Base-by-base conservation (phyloP, 164 flowering plant genomes). In the Vitis rupestris region DNA sequence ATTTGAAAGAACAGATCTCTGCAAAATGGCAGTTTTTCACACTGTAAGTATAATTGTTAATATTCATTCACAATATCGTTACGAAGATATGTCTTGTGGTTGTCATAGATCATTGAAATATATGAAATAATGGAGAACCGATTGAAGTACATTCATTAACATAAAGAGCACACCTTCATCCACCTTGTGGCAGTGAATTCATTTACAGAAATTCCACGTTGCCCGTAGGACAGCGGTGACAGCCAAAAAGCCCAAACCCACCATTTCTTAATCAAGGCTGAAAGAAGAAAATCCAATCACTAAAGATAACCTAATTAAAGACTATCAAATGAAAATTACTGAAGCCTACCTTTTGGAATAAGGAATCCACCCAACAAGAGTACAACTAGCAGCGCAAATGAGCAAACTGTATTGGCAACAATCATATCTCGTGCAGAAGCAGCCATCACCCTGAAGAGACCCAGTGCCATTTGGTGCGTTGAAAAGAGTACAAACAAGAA, bases 201-300 rank as follows among this genome's bases (percentile, higher is more conserved):
- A 73, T 94, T 94, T 27, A 92, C 89, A 59, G 97, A 76, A 74
- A 92, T 82, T 48, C 95, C 95, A 57, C 82, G 78, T 66, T 89
- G 97, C n/a, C 83, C 97, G 76, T 94, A 92, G 48, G 88, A 73
- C 67, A 94, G 78, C 27, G 98, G 98, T 27, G 98, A 94, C 66
- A 94, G 3, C 95, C 97, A 94, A 75, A 73, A 92, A 23, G 75
- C 97, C 97, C 97, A 94, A 12, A 71, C 16, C 97, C 95, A 90
- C 97, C 97, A 90, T 50, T 87, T 86, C 79, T 84, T 88, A 66
- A 90, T 89, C 75, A 57, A 68, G 9, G 48, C 97, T 92, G 82
- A 61, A 73, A 71, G 31, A 64, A 49, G 52, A 54, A 72, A 23
- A 52, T 8, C 47, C 12, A 3, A 64, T 50, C 61, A 58, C 15